Evolutionary conservation across 108 stramenopile genomes (phyloP), one percentile per base, ranked within the genome.

Genomic region (Ochromonas danica): DNA sequence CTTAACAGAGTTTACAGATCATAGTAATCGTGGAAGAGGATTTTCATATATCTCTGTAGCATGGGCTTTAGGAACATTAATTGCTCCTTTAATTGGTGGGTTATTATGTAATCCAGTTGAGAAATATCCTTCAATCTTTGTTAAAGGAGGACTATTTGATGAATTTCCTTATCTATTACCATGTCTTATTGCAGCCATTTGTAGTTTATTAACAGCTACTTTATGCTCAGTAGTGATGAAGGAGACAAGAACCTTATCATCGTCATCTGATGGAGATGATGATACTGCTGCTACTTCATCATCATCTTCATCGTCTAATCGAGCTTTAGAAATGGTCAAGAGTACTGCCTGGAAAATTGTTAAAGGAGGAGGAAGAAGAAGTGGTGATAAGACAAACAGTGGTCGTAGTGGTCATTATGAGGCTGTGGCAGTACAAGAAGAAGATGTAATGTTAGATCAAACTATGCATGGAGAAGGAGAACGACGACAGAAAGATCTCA

Each of bases 151-250:
- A 41, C 14, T 75, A 28, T 75, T 75, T 75, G 72, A 33, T 28
- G 3, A 45, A 14, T 75, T 35, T 36, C 72, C 72, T 33, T 75
- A 57, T 75, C 31, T 75, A 60, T 33, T 75, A 6, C 72, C 72
- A 27, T 75, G 72, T 36, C 40, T 75, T 30, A 42, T 75, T 10
- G 6, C 14, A 6, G 36, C 38, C 6, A 41, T 45, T 28, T 28
- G 3, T 33, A 75, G 38, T 75, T 6, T 75, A 10, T 28, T 75
- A 3, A 57, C 72, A 6, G 72, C 45, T 28, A 14, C 38, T 57
- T 75, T 30, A 6, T 75, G 72, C 25, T 42, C 22, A 33, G 17
- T 36, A 31, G 14, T 75, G 14, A 75, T 75, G 72, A 75, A 25
- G 31, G 72, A 75, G 31, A 57, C 72, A 57, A 38, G 72, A 51